Conservation (phyloP, 345 rosid genomes). For the Dovyalis caffra region DNA sequence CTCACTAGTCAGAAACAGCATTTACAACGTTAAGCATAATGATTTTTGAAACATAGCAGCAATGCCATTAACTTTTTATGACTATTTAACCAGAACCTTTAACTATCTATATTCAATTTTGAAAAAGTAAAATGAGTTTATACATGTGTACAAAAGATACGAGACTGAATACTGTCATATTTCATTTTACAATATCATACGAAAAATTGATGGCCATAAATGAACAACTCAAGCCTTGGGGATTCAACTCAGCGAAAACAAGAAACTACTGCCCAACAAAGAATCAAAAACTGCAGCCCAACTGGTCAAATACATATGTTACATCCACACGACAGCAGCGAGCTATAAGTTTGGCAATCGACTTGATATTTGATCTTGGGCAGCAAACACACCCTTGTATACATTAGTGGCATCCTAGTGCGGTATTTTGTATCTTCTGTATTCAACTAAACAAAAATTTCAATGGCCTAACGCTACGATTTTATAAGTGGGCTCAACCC, state of each 20-base stretch:
- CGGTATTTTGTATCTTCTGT: constrained; percentile 5
- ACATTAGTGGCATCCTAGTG: constrained; percentile 3
- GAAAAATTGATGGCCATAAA: constrained; percentile 13
- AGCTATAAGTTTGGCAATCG: not conserved
- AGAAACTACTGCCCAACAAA: constrained; percentile 14
- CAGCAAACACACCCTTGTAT: constrained; percentile 13
- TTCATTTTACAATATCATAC: constrained; percentile 11
- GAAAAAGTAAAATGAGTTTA: not conserved
- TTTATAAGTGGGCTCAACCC: constrained; percentile 64
- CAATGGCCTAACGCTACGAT: constrained; percentile 27
- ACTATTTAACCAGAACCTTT: not conserved
- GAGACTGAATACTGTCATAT: constrained; percentile 7
- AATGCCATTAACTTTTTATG: not conserved
- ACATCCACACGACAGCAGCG: constrained; percentile 21
- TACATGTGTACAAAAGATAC: constrained; percentile 7
- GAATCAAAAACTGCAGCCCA: constrained; percentile 5
- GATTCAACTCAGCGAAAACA: constrained; percentile 17
- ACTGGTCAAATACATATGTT: constrained; percentile 19
- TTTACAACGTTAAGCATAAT: not conserved
- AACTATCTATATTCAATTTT: not conserved
- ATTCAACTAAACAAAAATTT: constrained; percentile 13
- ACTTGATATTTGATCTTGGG: not conserved
- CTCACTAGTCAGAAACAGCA: not conserved
- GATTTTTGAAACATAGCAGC: not conserved
- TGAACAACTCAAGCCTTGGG: constrained; percentile 26